Evolutionary conservation across 768 basidiomycete species (phyloP).

Genomic region (Calocybe gangraenosa): DNA sequence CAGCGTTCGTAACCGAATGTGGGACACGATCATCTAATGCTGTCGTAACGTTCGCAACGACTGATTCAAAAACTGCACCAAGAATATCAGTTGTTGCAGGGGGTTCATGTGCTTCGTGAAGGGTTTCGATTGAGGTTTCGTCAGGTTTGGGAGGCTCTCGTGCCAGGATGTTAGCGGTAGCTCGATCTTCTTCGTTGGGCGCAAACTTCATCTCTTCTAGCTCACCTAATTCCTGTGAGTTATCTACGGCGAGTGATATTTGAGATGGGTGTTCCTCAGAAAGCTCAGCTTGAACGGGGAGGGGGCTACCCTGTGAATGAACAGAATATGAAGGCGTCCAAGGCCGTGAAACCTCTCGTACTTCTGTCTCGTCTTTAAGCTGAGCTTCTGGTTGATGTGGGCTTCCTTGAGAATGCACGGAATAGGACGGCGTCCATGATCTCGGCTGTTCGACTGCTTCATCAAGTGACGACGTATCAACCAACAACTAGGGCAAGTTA

Average conservation of each 20-base stretch:
- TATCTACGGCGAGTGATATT: background rate
- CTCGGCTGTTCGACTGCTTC: conserved; percentile 6
- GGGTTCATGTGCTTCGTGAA: background rate
- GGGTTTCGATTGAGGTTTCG: background rate
- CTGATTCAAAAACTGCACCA: background rate
- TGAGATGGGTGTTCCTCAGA: conserved; percentile 2
- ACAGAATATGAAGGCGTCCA: conserved; percentile 40
- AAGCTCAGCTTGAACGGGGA: conserved; percentile 11
- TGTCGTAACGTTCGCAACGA: background rate
- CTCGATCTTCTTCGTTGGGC: conserved; percentile 8
- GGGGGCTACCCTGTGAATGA: conserved; percentile 33
- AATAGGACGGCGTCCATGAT: conserved; percentile 35
- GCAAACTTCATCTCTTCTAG: conserved; percentile 13
- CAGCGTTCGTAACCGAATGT: conserved; percentile 6
- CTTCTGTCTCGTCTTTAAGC: background rate
- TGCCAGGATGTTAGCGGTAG: background rate
- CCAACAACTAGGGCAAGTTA: conserved; percentile 15
- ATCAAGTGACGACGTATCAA: conserved; percentile 15
- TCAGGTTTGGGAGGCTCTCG: background rate
- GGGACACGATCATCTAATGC: conserved; percentile 5
- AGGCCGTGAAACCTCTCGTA: conserved; percentile 13
- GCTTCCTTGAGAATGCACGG: conserved; percentile 36
- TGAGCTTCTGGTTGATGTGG: conserved; percentile 4
- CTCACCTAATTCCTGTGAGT: conserved; percentile 6
- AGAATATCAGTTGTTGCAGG: background rate